phyloP scores from a whole-genome alignment of 371 early-diverging fungal genomes.

The Capillidium heterosporum region DNA sequence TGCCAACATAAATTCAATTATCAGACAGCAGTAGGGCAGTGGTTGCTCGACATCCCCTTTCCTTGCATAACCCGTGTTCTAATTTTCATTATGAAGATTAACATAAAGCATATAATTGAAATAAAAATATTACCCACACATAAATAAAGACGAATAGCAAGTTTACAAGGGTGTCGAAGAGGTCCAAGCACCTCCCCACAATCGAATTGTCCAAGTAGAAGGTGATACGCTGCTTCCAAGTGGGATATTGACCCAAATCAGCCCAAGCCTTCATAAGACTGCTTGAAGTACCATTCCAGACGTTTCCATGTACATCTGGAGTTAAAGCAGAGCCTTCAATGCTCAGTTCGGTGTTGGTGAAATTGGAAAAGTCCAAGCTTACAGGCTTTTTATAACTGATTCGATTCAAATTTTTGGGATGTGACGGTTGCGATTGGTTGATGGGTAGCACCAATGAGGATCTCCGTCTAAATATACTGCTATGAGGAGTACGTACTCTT shows the following conservation, averaged over 20 bases:
- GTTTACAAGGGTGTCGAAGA: conserved; percentile 28
- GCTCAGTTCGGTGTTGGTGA: not conserved
- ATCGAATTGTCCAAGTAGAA: conserved; percentile 12
- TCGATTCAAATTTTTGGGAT: not conserved
- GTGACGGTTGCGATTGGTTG: too few species aligned
- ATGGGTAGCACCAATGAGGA: too few species aligned
- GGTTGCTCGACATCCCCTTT: conserved; percentile 12
- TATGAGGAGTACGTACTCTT: too few species aligned
- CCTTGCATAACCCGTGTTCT: conserved; percentile 17
- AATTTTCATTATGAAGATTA: too few species aligned
- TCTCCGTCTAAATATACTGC: too few species aligned
- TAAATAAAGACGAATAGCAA: conserved; percentile 21
- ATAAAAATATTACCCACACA: conserved; percentile 16
- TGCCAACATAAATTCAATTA: conserved; percentile 8
- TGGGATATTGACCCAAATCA: conserved; percentile 5
- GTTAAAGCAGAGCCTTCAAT: not conserved
- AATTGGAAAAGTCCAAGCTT: not conserved
- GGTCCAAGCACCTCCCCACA: conserved; percentile 35
- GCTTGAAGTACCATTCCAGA: not conserved
- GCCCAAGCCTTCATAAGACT: not conserved
- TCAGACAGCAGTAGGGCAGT: conserved; percentile 8
- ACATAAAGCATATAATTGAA: not conserved
- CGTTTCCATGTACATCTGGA: not conserved
- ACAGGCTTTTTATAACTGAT: not conserved
- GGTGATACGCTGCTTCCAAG: conserved; percentile 9